Evolutionary conservation across 768 basidiomycete genomes (phyloP).

Genomic region (Pholiota microspora): DNA sequence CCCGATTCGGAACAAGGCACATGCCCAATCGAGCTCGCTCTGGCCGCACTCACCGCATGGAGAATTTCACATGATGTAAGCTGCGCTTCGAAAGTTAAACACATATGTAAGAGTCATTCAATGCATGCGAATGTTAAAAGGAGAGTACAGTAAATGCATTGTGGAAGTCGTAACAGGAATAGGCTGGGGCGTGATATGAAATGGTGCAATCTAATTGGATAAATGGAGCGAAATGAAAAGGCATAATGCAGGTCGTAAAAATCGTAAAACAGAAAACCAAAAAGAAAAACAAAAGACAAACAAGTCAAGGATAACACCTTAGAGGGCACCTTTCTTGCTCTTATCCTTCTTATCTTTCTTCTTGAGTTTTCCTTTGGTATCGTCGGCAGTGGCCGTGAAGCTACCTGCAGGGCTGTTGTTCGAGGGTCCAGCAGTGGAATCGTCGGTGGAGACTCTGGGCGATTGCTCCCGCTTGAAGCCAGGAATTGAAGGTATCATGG

Average conservation of each 20-base stretch:
- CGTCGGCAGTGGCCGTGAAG: conserved; percentile 37
- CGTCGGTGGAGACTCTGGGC: conserved; percentile 45
- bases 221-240: conserved; percentile 7
- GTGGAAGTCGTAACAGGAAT: conserved; percentile 12
- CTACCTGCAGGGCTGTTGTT: conserved; percentile 59
- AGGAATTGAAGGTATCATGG: conserved; percentile 46
- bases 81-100: background rate
- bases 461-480: conserved; percentile 53
- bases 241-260: conserved; percentile 18
- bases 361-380: conserved; percentile 53
- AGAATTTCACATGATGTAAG: conserved; percentile 4
- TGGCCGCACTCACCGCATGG: conserved; percentile 8
- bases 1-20: conserved; percentile 11
- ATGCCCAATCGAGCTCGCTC: conserved; percentile 14
- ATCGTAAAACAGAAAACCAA: conserved; percentile 20
- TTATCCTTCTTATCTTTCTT: conserved; percentile 67
- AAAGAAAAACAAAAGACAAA: conserved; percentile 19
- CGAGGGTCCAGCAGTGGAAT: conserved; percentile 33
- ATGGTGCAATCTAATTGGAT: conserved; percentile 3
- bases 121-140: conserved; percentile 8
- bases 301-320: conserved; percentile 18
- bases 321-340: conserved; percentile 40
- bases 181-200: conserved; percentile 1
- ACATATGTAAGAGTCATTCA: conserved; percentile 5
- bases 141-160: conserved; percentile 10